phyloP scores from a whole-genome alignment of 2,329 filamentous ascomycete species.

The Orbilia javanica region DNA sequence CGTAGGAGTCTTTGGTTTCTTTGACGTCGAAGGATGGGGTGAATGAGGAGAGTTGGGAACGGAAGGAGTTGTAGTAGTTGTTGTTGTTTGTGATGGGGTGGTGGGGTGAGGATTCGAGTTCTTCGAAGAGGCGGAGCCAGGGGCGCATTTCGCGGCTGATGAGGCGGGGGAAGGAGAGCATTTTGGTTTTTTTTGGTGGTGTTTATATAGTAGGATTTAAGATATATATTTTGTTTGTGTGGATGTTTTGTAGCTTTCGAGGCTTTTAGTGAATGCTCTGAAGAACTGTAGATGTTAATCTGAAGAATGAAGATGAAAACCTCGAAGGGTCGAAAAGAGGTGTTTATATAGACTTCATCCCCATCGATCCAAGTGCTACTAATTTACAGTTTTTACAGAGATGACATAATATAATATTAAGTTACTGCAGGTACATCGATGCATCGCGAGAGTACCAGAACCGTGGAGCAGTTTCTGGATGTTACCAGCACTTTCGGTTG shows the following conservation, averaged over 20 bases:
- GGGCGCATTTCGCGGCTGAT: conserved; percentile 50
- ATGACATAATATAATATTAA: too few species aligned
- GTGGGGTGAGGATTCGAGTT: conserved; percentile 26
- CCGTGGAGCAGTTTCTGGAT: conserved; percentile 33
- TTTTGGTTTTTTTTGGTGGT: conserved; percentile 6
- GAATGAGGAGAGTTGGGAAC: conserved; percentile 63
- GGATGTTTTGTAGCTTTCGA: conserved; percentile 4
- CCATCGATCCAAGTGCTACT: not conserved
- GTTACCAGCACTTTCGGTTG: conserved; percentile 7
- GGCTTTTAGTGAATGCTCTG: not conserved
- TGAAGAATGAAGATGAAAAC: conserved; percentile 32
- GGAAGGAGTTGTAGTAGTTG: conserved; percentile 22
- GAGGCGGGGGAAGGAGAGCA: conserved; percentile 47
- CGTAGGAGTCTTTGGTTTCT: conserved; percentile 67
- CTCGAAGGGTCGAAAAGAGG: not conserved
- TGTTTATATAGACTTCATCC: conserved; percentile 38
- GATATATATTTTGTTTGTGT: conserved; percentile 1
- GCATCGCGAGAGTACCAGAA: conserved; percentile 31
- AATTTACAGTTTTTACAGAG: too few species aligned
- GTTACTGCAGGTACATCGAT: not conserved
- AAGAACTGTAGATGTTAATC: conserved; percentile 15
- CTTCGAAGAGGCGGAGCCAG: conserved; percentile 51
- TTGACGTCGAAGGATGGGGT: conserved; percentile 68
- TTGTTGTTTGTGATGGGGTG: too few species aligned
- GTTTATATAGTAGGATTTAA: not conserved